These are phyloP conservation scores for Berberis vulgaris DNA, from an alignment of 164 flowering plant genomes.

Conservation along the genomic window DNA sequence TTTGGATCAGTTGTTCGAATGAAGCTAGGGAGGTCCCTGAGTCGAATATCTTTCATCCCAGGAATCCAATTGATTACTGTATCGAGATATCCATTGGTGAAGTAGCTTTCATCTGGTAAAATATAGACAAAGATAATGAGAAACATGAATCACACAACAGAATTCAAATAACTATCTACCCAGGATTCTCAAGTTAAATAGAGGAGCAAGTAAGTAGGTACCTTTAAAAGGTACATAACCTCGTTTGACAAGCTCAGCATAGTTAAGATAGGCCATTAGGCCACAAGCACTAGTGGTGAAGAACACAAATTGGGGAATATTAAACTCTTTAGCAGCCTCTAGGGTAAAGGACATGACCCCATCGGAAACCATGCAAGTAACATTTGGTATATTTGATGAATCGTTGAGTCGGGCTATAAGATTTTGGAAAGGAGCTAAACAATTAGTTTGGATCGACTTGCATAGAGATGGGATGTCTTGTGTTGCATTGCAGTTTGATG, in stretches of 20 bases:
- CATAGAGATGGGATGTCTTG: slow-evolving; percentile 11
- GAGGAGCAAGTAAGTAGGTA: background rate
- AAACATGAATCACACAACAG: too few relatives aligned
- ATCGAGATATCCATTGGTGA: slow-evolving; percentile 18
- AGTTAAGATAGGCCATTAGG: slow-evolving; percentile 3
- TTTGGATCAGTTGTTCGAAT: slow-evolving; percentile 16
- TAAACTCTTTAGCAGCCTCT: slow-evolving; percentile 17
- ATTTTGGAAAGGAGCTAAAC: slow-evolving; percentile 16
- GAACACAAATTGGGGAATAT: slow-evolving; percentile 17
- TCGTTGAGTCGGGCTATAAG: slow-evolving; percentile 20
- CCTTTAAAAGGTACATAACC: slow-evolving; percentile 43
- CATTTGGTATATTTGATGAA: slow-evolving; percentile 8
- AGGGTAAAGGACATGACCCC: slow-evolving; percentile 25
- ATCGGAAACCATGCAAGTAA: slow-evolving; percentile 24
- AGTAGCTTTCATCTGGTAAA: slow-evolving; percentile 8
- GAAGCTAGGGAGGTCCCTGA: slow-evolving; percentile 15
- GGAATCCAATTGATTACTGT: slow-evolving; percentile 15
- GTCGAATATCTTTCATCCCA: slow-evolving; percentile 12
- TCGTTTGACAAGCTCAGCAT: slow-evolving; percentile 14
- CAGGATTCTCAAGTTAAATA: too few relatives aligned
- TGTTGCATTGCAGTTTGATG: slow-evolving; percentile 17
- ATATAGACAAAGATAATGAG: background rate
- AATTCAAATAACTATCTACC: background rate
- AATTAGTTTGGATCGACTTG: slow-evolving; percentile 3
- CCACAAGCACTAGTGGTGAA: slow-evolving; percentile 27